A percentile compares a stretch with the other conserved stretches of the same genome.
These are phyloP conservation scores for Fistulinella prunicolor DNA, from an alignment of 768 basidiomycete genomes.

Conservation along the genomic window DNA sequence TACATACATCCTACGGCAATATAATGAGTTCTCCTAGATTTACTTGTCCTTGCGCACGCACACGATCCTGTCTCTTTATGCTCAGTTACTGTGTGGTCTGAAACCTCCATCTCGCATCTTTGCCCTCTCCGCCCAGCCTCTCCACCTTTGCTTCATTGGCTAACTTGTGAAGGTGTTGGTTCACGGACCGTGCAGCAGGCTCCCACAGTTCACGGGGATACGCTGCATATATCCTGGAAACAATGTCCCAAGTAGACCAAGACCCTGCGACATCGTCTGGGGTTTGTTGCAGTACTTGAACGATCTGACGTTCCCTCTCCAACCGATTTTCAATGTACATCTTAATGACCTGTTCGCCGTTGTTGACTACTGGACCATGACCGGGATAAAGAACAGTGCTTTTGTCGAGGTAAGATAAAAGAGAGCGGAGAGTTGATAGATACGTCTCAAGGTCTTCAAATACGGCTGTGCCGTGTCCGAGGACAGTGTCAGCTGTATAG, in stretches of 20 bases:
- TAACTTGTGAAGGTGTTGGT: conserved; percentile 73
- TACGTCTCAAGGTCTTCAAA: conserved; percentile 82
- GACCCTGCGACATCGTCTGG: conserved; percentile 17
- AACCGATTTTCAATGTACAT: conserved; percentile 80
- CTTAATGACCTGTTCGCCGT: conserved; percentile 59
- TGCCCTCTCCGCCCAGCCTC: conserved; percentile 49
- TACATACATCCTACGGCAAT: conserved; percentile 14
- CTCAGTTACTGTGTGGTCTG: too few relatives aligned
- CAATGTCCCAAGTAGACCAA: conserved; percentile 68
- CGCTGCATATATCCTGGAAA: conserved; percentile 61
- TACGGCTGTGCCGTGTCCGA: conserved; percentile 87
- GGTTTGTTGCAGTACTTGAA: conserved; percentile 44
- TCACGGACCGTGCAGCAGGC: conserved; percentile 66
- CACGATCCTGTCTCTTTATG: too few relatives aligned
- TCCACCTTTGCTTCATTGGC: conserved; percentile 58
- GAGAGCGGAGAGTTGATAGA: conserved; percentile 56
- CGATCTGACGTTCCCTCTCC: conserved; percentile 76
- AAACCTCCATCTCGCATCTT: conserved; percentile 48
- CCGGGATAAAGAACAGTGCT: conserved; percentile 75
- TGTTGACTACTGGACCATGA: conserved; percentile 75
- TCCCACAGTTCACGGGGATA: conserved; percentile 72
- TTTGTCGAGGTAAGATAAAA: conserved; percentile 44
- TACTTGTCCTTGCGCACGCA: background rate
- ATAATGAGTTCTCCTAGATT: conserved; percentile 1
- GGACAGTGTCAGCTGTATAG: conserved; percentile 88